Conservation (phyloP, 495 filamentous ascomycete genomes). For the Talaromyces borbonicus region DNA sequence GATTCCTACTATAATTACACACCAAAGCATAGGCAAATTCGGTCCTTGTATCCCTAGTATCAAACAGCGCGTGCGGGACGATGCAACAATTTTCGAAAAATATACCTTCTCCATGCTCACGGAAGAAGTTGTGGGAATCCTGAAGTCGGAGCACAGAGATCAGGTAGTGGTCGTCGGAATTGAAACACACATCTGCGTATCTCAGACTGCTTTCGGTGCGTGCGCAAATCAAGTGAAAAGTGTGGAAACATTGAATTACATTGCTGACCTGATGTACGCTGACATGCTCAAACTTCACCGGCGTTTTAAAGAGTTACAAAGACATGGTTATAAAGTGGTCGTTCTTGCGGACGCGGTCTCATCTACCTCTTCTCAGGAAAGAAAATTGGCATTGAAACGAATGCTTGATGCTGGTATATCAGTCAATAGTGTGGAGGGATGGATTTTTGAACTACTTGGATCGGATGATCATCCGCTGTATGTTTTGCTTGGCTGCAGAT, state of each 20-base stretch:
- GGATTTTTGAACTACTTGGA: constrained; percentile 1
- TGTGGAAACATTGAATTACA: not conserved
- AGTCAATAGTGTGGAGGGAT: not conserved
- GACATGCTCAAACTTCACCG: not conserved
- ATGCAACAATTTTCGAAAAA: not conserved
- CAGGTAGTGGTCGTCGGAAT: not conserved
- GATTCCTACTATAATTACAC: not conserved
- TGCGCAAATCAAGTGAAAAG: too few species aligned
- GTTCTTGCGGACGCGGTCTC: not conserved
- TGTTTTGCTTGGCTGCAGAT: not conserved
- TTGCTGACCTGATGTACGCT: too few species aligned
- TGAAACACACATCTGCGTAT: not conserved
- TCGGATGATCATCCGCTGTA: not conserved
- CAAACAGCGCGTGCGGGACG: not conserved
- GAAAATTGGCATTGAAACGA: not conserved
- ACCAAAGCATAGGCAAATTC: not conserved
- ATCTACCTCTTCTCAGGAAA: not conserved
- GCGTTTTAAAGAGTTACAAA: not conserved
- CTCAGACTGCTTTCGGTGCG: constrained; percentile 1
- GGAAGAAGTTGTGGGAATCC: not conserved
- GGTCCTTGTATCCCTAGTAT: not conserved
- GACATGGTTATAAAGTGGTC: not conserved
- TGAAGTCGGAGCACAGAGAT: not conserved
- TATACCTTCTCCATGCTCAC: not conserved
- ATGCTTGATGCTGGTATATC: not conserved